Percentiles rank a stretch among this genome's conserved stretches.
phyloP scores from a whole-genome alignment of 208 protist species.

The Trypanosoma brucei region DNA sequence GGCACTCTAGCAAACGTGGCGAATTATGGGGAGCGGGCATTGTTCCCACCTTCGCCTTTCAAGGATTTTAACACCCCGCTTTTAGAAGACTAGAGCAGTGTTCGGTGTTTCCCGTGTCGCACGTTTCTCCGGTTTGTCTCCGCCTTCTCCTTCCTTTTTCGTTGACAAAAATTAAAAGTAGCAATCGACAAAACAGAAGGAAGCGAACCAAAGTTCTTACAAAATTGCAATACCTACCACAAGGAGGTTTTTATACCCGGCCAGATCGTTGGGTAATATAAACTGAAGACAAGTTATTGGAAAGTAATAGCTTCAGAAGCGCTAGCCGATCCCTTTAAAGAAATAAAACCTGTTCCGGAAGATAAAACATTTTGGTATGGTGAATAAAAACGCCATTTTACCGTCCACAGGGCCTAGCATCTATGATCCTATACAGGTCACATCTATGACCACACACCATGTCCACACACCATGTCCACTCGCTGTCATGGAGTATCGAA shows the following conservation, averaged over 20 bases:
- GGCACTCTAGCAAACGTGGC: conserved; percentile 71
- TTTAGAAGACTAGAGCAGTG: background rate
- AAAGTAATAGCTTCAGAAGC: no score
- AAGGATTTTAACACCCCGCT: background rate
- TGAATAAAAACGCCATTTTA: background rate
- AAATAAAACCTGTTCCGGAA: background rate
- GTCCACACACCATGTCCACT: background rate
- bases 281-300: no score
- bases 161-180: background rate
- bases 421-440: background rate
- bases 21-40: conserved; percentile 11
- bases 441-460: background rate
- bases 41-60: background rate
- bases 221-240: no score
- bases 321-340: no score
- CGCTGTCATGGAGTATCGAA: conserved; percentile 26
- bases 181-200: no score
- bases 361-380: background rate
- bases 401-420: background rate
- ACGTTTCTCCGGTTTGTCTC: background rate
- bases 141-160: background rate
- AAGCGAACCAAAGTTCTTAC: no score
- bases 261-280: no score
- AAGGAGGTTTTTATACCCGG: no score
- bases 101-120: background rate